Evolutionary conservation across 345 rosid species (phyloP), one percentile per base, ranked within the genome.

Genomic region (Salix arbutifolia): DNA sequence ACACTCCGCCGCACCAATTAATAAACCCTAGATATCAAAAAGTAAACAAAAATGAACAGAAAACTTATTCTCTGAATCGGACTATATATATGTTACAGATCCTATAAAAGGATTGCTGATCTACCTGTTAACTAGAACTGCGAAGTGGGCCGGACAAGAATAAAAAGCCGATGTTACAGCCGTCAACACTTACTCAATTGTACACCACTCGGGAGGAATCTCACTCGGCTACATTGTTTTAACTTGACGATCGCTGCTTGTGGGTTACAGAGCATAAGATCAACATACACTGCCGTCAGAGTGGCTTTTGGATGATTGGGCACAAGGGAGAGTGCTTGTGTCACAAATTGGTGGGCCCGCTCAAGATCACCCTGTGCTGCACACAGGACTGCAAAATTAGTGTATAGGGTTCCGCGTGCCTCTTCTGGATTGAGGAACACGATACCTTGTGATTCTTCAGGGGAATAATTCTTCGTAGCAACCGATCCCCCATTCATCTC

Each of bases 351-450:
- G 48, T 81, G 80, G 31, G 99, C 99, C 69, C 77, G 85, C 67
- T 91, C 90, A 21, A 89, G 78, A 65, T 91, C 95, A 38, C 98
- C 98, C 80, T 94, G 92, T 60, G 87, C 70, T 23, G 98, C 98
- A 58, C 62, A 85, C 79, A 85, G 78, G 0, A 87, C 83, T 2
- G 97, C 97, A 53, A 96, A 88, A 89, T 96, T 87, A 56, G 91
- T 89, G 35, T 88, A 96, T 48, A 96, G 94, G 50, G 82, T 79
- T 71, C 97, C 99, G 4, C 90, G 90, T 58, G 99, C 98, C 87
- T 90, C 98, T 78, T 87, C 94, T 7, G 99, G 99, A 77, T 87
- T 92, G 14, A 89, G 92, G 80, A 86, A 86, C 77, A 70, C 70
- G 23, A 84, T 65, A 61, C 85, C 83, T 53, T 74, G 88, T 0